These are phyloP conservation scores for Groenewaldozyma salmanticensis DNA, from an alignment of 805 yeast genomes.

Conservation along the genomic window DNA sequence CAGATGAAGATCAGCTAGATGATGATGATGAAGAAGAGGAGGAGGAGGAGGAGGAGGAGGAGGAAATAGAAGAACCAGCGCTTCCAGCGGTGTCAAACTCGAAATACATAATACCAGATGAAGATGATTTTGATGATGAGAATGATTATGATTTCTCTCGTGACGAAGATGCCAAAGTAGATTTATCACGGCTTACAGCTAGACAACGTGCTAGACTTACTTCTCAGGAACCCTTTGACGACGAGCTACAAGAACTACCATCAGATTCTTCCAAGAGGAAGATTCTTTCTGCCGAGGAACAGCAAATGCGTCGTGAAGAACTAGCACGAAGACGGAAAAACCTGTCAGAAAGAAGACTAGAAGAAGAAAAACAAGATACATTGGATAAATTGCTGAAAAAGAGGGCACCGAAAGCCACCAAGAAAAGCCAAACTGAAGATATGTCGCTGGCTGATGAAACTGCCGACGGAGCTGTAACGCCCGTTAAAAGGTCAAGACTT, in stretches of 20 bases:
- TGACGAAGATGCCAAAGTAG: constrained; percentile 16
- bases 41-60: constrained; percentile 12
- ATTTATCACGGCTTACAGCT: constrained; percentile 24
- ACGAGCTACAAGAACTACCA: constrained; percentile 23
- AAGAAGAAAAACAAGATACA: constrained; percentile 89
- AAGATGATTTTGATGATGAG: constrained; percentile 16
- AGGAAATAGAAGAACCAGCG: constrained; percentile 12
- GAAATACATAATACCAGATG: constrained; percentile 10
- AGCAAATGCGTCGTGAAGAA: constrained; percentile 72
- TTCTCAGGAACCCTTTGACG: constrained; percentile 21
- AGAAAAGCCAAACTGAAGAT: constrained; percentile 13
- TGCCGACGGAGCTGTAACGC: constrained; percentile 4
- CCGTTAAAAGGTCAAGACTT: constrained; percentile 14
- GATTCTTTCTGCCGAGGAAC: constrained; percentile 74
- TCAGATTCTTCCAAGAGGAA: constrained; percentile 31
- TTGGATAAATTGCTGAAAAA: constrained; percentile 76
- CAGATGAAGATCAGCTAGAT: neutral
- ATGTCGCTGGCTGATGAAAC: constrained; percentile 13
- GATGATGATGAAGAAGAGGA: constrained; percentile 10
- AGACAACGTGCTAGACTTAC: constrained; percentile 29
- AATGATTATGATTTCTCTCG: constrained; percentile 8
- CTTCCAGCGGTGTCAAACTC: constrained; percentile 1
- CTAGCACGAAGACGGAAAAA: constrained; percentile 82
- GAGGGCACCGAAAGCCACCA: constrained; percentile 47
- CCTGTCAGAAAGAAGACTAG: constrained; percentile 68